Percentiles rank a stretch among this genome's conserved stretches.
These are phyloP conservation scores for Lactuca saligna DNA, from an alignment of 129 eudicot genomes.

Conservation along the genomic window DNA sequence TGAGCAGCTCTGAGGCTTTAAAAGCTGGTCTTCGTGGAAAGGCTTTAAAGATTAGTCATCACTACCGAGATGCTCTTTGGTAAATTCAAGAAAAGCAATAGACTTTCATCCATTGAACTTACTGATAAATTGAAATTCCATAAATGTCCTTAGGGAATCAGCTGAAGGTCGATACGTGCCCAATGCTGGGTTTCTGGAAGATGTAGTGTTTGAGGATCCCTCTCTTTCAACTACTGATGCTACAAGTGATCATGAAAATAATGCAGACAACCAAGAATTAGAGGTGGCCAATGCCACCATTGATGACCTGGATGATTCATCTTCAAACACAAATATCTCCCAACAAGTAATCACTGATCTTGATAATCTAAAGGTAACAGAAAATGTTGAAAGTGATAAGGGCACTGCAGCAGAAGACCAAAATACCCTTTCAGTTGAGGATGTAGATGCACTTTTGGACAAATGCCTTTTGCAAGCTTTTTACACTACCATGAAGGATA, in stretches of 20 bases:
- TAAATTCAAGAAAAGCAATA: constrained; percentile 9
- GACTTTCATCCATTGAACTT: no score
- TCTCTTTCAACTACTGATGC: constrained; percentile 43
- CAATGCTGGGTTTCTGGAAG: constrained; percentile 77
- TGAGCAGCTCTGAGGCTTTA: constrained; percentile 79
- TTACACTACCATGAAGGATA: constrained; percentile 81
- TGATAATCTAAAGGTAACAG: constrained; percentile 50
- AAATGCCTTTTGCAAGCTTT: constrained; percentile 90
- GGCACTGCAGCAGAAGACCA: constrained; percentile 50
- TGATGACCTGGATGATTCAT: constrained; percentile 33
- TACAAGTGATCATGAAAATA: constrained; percentile 42
- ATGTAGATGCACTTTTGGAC: constrained; percentile 72
- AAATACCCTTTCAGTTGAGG: constrained; percentile 52
- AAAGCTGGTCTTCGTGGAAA: constrained; percentile 96
- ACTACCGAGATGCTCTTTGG: constrained; percentile 86
- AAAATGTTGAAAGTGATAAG: constrained; percentile 39
- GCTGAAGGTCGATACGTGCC: constrained; percentile 84
- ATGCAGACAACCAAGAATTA: constrained; percentile 27
- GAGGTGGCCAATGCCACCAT: constrained; percentile 18
- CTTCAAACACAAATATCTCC: constrained; percentile 23
- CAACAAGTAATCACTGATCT: constrained; percentile 47
- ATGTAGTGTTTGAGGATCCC: constrained; percentile 76
- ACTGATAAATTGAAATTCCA: neutral
- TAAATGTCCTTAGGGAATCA: constrained; percentile 65
- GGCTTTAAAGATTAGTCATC: constrained; percentile 73